Percentiles rank a stretch among this genome's conserved stretches.
phyloP scores from a whole-genome alignment of 83 land plant species.

The Diphasiastrum complanatum region DNA sequence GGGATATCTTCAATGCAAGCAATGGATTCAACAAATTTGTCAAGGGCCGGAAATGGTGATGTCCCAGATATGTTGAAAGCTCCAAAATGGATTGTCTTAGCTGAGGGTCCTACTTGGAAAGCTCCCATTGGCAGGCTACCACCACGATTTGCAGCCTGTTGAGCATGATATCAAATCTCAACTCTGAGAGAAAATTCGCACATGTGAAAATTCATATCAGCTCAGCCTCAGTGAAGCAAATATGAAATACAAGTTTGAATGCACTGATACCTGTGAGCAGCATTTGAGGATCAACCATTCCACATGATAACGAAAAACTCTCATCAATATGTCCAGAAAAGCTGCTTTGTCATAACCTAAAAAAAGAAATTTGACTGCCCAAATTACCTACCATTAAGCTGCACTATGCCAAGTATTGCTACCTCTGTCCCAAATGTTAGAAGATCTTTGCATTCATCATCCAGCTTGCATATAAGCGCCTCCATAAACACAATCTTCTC shows the following conservation, averaged over 20 bases:
- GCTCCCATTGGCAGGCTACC: slow-evolving; percentile 19
- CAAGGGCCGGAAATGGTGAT: slow-evolving; percentile 84
- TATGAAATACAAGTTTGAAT: too few relatives aligned
- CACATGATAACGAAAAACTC: too few relatives aligned
- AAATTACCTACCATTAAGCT: slow-evolving; percentile 43
- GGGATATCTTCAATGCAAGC: slow-evolving; percentile 56
- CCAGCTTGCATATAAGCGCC: slow-evolving; percentile 78
- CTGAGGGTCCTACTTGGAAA: not conserved
- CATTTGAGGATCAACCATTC: too few relatives aligned
- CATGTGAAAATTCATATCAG: too few relatives aligned
- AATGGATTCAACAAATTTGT: slow-evolving; percentile 71
- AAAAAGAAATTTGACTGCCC: too few relatives aligned
- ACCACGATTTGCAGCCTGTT: slow-evolving; percentile 30
- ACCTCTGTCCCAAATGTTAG: slow-evolving; percentile 40
- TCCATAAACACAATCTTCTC: slow-evolving; percentile 73
- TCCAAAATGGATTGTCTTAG: slow-evolving; percentile 1
- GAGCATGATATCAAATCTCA: too few relatives aligned
- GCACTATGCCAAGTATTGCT: slow-evolving; percentile 19
- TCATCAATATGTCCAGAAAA: too few relatives aligned
- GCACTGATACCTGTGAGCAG: too few relatives aligned
- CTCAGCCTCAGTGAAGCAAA: too few relatives aligned
- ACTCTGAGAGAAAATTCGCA: too few relatives aligned
- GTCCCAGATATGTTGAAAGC: slow-evolving; percentile 38
- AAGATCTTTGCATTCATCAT: slow-evolving; percentile 54
- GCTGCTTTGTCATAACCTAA: too few relatives aligned